Evolutionary conservation across 1,139 yeast species (phyloP).

Genomic region (Taphrina betulina): DNA sequence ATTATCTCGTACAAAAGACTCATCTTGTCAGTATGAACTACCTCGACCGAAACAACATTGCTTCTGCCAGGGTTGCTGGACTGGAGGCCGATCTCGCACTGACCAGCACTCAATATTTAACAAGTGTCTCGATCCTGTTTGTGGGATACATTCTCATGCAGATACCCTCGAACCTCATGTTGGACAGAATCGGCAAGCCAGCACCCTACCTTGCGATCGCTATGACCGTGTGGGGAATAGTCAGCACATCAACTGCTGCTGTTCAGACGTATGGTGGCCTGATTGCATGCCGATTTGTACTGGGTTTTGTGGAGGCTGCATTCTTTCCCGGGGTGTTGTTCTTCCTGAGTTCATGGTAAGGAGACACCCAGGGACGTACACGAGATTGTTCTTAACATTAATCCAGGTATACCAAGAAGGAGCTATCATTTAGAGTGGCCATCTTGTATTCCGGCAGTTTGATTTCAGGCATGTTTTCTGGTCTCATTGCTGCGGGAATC

Average conservation of each 20-base stretch:
- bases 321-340: constrained; percentile 55
- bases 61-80: constrained; percentile 62
- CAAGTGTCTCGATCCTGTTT: constrained; percentile 57
- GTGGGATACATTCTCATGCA: constrained; percentile 64
- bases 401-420: constrained; percentile 44
- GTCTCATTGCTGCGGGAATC: constrained; percentile 40
- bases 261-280: constrained; percentile 44
- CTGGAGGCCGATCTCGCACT: constrained; percentile 55
- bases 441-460: constrained; percentile 52
- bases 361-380: too few relatives aligned
- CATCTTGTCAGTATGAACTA: constrained; percentile 55
- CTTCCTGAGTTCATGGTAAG: constrained; percentile 44
- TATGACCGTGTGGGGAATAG: constrained; percentile 59
- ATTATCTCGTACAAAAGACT: too few relatives aligned
- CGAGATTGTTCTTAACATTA: too few relatives aligned
- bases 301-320: constrained; percentile 62
- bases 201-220: constrained; percentile 55
- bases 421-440: constrained; percentile 54
- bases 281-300: constrained; percentile 51
- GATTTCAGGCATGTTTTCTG: constrained; percentile 42
- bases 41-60: constrained; percentile 62
- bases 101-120: constrained; percentile 53
- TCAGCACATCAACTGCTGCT: constrained; percentile 51
- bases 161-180: constrained; percentile 55
- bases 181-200: constrained; percentile 49